Percentiles rank a stretch among this genome's conserved stretches.
phyloP scores from a whole-genome alignment of 192 early-diverging fungal species.

The Pecoramyces ruminantium region DNA sequence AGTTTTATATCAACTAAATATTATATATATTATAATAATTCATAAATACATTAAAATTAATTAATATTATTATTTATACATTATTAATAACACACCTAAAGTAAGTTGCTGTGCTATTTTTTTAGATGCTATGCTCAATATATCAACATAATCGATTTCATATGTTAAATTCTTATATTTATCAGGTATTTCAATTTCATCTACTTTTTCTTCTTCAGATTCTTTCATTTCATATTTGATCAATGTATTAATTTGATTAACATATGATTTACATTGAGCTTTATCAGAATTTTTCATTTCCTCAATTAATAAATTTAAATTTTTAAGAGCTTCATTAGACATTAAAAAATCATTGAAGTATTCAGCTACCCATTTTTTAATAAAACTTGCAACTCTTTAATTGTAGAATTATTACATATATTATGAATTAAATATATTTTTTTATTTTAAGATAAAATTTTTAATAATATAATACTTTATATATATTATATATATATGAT shows the following conservation, averaged over 20 bases:
- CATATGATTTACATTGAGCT: not conserved
- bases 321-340: not conserved
- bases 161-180: not conserved
- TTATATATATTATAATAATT: no score
- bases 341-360: not conserved
- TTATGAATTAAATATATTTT: no score
- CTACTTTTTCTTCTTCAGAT: not conserved
- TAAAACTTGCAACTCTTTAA: not conserved
- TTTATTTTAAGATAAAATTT: no score
- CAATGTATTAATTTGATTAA: not conserved
- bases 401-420: no score
- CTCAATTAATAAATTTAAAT: not conserved
- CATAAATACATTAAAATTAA: no score
- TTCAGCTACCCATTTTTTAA: not conserved
- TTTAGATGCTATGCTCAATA: constrained; percentile 6
- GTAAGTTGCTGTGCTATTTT: constrained; percentile 17
- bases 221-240: not conserved
- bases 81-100: not conserved
- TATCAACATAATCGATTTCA: constrained; percentile 7
- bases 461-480: no score
- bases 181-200: not conserved
- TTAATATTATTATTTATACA: no score
- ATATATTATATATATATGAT: no score
- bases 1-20: constrained; percentile 6
- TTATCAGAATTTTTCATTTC: not conserved